phyloP scores from a whole-genome alignment of 2,329 filamentous ascomycete genomes.

The Colletotrichum lupini region DNA sequence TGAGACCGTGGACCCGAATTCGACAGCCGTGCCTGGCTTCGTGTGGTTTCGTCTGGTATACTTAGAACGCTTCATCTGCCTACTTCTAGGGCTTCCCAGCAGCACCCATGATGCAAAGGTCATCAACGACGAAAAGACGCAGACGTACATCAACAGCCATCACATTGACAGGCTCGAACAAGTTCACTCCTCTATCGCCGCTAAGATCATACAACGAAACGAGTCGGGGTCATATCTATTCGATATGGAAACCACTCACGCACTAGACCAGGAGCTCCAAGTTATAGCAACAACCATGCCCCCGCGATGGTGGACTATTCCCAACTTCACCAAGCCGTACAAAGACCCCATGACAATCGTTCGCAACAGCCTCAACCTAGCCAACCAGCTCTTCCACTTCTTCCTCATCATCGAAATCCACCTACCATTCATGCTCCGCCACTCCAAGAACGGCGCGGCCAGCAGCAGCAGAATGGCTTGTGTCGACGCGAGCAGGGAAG shows the following conservation, averaged over 20 bases:
- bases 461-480: constrained; percentile 47
- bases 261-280: constrained; percentile 49
- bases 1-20: constrained; percentile 21
- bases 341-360: constrained; percentile 23
- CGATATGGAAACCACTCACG: constrained; percentile 40
- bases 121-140: neutral
- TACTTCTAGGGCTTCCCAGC: constrained; percentile 53
- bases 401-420: constrained; percentile 51
- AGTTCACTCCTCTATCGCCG: constrained; percentile 45
- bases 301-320: constrained; percentile 47
- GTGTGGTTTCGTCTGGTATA: constrained; percentile 53
- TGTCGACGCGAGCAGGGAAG: constrained; percentile 51
- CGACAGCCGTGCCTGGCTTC: constrained; percentile 32
- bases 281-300: constrained; percentile 45
- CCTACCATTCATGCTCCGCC: constrained; percentile 50
- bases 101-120: constrained; percentile 39
- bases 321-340: constrained; percentile 38
- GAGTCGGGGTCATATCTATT: constrained; percentile 38
- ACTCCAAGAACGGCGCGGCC: constrained; percentile 39
- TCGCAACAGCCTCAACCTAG: constrained; percentile 45
- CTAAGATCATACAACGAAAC: constrained; percentile 52
- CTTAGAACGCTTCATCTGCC: constrained; percentile 49
- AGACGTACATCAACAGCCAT: constrained; percentile 32
- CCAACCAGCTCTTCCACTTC: constrained; percentile 49
- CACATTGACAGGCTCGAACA: constrained; percentile 45